phyloP scores from a whole-genome alignment of 1,139 yeast genomes.

The Zygoascus hellenicus region DNA sequence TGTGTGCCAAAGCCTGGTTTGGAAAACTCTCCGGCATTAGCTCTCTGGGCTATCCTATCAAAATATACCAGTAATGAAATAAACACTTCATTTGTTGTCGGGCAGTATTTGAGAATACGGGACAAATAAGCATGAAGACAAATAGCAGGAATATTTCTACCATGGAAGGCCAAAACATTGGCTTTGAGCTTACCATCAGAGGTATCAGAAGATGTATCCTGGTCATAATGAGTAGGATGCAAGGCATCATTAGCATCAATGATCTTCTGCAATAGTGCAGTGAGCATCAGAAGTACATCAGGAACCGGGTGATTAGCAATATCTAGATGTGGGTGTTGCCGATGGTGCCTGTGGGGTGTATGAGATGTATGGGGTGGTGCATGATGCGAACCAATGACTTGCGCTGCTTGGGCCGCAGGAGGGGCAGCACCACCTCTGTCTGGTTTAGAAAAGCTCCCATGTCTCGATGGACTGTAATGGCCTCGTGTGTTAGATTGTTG shows the following conservation, averaged over 20 bases:
- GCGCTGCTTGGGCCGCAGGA: neutral
- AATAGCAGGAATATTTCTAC: conserved; percentile 92
- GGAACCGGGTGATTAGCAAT: conserved; percentile 80
- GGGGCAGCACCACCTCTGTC: neutral
- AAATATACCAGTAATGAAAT: conserved; percentile 84
- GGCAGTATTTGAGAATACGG: conserved; percentile 91
- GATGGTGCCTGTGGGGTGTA: conserved; percentile 6
- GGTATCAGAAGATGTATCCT: conserved; percentile 4
- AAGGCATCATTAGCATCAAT: conserved; percentile 87
- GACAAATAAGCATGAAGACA: conserved; percentile 82
- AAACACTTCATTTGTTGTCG: conserved; percentile 95
- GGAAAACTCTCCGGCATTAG: conserved; percentile 45
- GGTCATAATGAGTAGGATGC: conserved; percentile 59
- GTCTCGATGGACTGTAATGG: conserved; percentile 1
- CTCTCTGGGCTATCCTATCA: conserved; percentile 88
- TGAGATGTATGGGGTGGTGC: too few species aligned
- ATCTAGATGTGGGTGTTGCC: conserved; percentile 49
- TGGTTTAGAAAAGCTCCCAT: conserved; percentile 3
- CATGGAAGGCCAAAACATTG: conserved; percentile 86
- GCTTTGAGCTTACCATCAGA: conserved; percentile 33
- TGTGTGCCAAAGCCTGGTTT: neutral
- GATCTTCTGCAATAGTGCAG: conserved; percentile 77
- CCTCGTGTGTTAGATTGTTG: neutral
- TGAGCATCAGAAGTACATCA: conserved; percentile 75
- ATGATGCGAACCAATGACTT: neutral